Conservation (phyloP, 345 rosid genomes). For the Kernera saxatilis region DNA sequence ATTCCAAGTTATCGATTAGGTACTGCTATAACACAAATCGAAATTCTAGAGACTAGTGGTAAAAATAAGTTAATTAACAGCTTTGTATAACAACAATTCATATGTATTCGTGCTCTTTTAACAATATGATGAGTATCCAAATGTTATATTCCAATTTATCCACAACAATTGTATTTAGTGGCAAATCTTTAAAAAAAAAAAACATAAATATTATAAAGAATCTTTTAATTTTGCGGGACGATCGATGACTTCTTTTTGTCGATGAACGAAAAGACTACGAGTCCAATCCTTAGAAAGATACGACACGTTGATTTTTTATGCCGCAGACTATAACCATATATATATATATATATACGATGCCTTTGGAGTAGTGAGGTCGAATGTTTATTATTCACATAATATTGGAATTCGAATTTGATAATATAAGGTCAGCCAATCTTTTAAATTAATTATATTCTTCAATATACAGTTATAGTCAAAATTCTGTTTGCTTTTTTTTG, state of each 20-base stretch:
- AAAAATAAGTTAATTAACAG: neutral
- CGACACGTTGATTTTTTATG: neutral
- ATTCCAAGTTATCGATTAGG: too few species aligned
- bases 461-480: constrained; percentile 12
- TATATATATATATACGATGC: constrained; percentile 1
- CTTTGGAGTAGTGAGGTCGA: constrained; percentile 11
- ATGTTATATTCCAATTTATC: neutral
- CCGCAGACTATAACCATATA: neutral
- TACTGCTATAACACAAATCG: too few species aligned
- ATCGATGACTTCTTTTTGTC: neutral
- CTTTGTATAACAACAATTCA: neutral
- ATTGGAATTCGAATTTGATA: constrained; percentile 1
- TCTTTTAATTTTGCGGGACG: neutral
- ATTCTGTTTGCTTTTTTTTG: neutral
- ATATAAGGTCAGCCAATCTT: constrained; percentile 16
- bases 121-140: neutral
- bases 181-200: neutral
- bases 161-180: neutral
- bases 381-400: constrained; percentile 11
- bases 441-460: neutral
- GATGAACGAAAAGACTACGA: neutral
- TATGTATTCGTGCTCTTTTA: neutral
- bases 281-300: neutral
- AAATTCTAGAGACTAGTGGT: neutral
- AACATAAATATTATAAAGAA: neutral